Base-by-base conservation (phyloP, 176 grass and related monocot species). In the Eragrostis curvula region DNA sequence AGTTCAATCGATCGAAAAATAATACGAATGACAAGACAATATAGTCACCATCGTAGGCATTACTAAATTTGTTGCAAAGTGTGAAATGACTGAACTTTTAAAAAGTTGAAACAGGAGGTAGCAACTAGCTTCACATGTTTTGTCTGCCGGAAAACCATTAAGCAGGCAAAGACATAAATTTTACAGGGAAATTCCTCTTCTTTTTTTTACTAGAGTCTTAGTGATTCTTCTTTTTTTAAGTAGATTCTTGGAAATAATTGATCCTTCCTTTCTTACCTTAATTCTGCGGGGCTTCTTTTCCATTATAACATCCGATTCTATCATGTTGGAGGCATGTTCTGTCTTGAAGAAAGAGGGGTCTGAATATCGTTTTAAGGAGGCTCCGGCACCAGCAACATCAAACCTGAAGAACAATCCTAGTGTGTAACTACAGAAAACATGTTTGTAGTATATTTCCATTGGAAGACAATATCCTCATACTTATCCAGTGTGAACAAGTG, bases 301-400 rank as follows among this genome's bases (percentile, higher is more conserved):
- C 64, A 88, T 93, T 27, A 87, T 70, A 64, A 78, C 57, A 79
- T 94, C 80, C 9, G 41, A 79, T 51, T 87, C 91, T 80, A 82
- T 75, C 83, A 88, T 90, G 74, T 87, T 88, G 15, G 85, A 74
- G 75, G 83, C 39, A 78, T 85, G 84, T 73, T 88, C 96, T 12
- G 65, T 94, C 84, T 96, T 99, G 80, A 99, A 96, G 74, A 96
- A 94, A 93, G 96, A 99, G 46, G 96, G 96, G 78, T 99, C 96
- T 47, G 96, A 90, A 68, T 99, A 99, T 82, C 96, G 85, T 85
- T 99, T 99, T 48, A 96, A 92, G 77, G 93, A 99, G 36, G 96
- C 91, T 48, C 93, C 96, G 74, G 93, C 93, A 91, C 96, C 96
- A 73, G 96, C 91, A 84, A 91, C 87, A 87, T 99, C 96, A 87